phyloP scores from a whole-genome alignment of 768 basidiomycete genomes.

The Psilocybe tampanensis region DNA sequence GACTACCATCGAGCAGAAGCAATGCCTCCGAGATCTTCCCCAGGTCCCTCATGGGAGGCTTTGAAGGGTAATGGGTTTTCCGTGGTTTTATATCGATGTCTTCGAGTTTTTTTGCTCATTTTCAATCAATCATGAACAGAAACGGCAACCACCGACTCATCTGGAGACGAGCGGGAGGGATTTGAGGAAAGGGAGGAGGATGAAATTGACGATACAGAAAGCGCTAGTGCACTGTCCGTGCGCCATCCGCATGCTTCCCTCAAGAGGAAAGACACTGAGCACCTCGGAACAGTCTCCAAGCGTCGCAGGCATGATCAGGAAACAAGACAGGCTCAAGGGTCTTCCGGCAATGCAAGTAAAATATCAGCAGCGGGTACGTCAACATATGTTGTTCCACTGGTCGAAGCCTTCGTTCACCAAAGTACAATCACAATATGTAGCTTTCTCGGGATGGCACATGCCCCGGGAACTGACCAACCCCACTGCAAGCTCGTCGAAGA shows the following conservation, averaged over 20 bases:
- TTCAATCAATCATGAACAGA: not conserved
- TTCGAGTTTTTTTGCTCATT: not conserved
- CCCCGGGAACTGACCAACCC: not conserved
- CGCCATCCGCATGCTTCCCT: not conserved
- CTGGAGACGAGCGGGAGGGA: too few relatives aligned
- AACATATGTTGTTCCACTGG: not conserved
- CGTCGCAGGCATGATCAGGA: not conserved
- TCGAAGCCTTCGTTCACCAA: not conserved
- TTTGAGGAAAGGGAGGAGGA: not conserved
- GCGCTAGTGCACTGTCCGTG: not conserved
- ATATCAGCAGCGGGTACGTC: not conserved
- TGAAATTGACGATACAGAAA: not conserved
- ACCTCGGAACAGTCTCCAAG: not conserved
- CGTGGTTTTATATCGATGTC: too few relatives aligned
- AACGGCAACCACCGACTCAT: not conserved
- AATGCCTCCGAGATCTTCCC: not conserved
- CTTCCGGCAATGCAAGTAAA: not conserved
- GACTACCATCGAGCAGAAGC: not conserved
- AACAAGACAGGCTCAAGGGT: not conserved
- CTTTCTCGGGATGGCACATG: not conserved
- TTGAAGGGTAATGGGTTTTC: not conserved
- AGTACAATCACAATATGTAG: not conserved
- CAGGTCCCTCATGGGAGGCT: conserved; percentile 1
- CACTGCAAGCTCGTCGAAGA: not conserved
- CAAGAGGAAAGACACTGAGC: conserved; percentile 2